phyloP scores from a whole-genome alignment of 495 filamentous ascomycete genomes.

The Aspergillus steynii region DNA sequence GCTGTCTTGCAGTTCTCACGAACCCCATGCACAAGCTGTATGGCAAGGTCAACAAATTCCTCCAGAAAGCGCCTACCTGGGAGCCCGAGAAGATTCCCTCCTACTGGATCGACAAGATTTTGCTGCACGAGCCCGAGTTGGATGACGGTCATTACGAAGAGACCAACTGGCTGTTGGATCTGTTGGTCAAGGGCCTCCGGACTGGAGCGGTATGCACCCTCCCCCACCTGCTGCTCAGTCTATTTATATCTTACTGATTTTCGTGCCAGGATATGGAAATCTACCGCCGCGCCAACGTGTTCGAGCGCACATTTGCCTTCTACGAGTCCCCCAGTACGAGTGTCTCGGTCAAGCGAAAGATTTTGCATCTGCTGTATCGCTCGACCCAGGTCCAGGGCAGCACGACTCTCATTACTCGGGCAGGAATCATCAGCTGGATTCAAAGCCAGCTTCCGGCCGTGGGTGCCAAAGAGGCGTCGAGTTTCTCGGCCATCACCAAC shows the following conservation, averaged over 20 bases:
- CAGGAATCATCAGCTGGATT: conserved; percentile 81
- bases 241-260: not conserved
- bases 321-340: conserved; percentile 66
- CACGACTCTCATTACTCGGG: conserved; percentile 81
- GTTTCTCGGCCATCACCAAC: conserved; percentile 58
- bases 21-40: conserved; percentile 85
- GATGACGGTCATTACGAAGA: conserved; percentile 77
- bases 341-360: conserved; percentile 59
- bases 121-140: conserved; percentile 66
- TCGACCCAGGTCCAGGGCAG: conserved; percentile 74
- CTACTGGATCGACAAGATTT: conserved; percentile 69
- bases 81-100: conserved; percentile 69
- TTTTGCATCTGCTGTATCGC: conserved; percentile 73
- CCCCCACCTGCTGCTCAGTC: not conserved
- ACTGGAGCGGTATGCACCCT: conserved; percentile 47
- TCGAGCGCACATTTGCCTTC: conserved; percentile 74
- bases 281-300: conserved; percentile 77
- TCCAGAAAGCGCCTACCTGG: conserved; percentile 75
- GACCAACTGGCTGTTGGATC: conserved; percentile 76
- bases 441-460: conserved; percentile 52
- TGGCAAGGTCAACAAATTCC: conserved; percentile 80
- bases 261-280: conserved; percentile 67
- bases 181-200: conserved; percentile 69
- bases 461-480: conserved; percentile 43
- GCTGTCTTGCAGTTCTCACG: conserved; percentile 63